Percentiles rank a stretch among this genome's conserved stretches.
Conservation (phyloP, 495 filamentous ascomycete genomes). For the Trichocladium antarcticum region DNA sequence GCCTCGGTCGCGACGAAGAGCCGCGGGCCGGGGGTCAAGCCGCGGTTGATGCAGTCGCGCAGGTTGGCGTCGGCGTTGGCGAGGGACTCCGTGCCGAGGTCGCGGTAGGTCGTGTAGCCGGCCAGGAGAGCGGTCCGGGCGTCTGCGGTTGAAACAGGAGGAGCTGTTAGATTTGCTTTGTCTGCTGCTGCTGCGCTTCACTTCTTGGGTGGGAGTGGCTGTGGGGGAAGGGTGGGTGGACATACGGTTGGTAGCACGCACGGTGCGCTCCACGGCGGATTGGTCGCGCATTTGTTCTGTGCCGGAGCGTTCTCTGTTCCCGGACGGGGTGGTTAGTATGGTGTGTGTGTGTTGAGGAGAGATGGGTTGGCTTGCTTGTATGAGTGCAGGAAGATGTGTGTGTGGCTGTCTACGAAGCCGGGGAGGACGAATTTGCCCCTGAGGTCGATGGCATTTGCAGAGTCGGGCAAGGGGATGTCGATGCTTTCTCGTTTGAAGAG, state of each 20-base stretch:
- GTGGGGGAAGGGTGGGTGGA: too few relatives aligned
- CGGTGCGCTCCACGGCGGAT: conserved; percentile 37
- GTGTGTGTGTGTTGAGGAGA: background rate
- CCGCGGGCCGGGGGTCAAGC: conserved; percentile 41
- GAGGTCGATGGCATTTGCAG: conserved; percentile 33
- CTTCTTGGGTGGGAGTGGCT: too few relatives aligned
- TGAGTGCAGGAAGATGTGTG: conserved; percentile 43
- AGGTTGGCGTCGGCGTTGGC: conserved; percentile 35
- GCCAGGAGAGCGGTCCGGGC: conserved; percentile 40
- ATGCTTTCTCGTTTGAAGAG: conserved; percentile 23
- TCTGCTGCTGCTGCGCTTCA: too few relatives aligned
- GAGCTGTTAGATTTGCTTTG: too few relatives aligned
- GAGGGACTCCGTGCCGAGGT: conserved; percentile 43
- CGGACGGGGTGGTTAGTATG: background rate
- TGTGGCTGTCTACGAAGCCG: conserved; percentile 44
- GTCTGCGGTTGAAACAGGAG: too few relatives aligned
- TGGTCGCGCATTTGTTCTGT: conserved; percentile 42
- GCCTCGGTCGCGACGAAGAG: conserved; percentile 43
- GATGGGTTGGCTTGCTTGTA: conserved; percentile 23
- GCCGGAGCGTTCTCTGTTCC: conserved; percentile 29
- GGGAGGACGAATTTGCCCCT: conserved; percentile 38
- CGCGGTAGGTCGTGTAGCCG: conserved; percentile 46
- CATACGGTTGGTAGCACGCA: conserved; percentile 43
- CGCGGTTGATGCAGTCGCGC: conserved; percentile 39
- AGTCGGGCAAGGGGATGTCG: background rate